Evolutionary conservation across 139 green algal species (phyloP).

Genomic region (Picochlorum sp.): DNA sequence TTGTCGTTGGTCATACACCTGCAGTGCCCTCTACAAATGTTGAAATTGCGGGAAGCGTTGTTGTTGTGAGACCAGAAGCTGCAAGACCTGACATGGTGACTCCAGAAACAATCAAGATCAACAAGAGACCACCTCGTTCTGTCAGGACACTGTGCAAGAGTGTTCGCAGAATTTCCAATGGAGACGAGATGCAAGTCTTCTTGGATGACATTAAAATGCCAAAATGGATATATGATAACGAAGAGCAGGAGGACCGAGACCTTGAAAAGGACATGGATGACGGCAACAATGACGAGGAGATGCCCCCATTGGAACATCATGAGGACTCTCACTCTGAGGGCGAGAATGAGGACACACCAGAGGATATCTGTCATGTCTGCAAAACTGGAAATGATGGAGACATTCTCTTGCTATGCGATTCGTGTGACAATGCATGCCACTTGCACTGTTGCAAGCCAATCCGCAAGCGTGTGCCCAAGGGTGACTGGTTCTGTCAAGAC

Average conservation of each 20-base stretch:
- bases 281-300: constrained; percentile 1
- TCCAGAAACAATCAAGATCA: not conserved
- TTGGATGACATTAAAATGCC: constrained; percentile 27
- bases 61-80: constrained; percentile 22
- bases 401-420: constrained; percentile 34
- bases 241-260: constrained; percentile 2
- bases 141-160: not conserved
- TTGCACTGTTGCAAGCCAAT: constrained; percentile 29
- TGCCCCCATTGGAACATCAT: not conserved
- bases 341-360: constrained; percentile 16
- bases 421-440: constrained; percentile 34
- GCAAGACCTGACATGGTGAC: not conserved
- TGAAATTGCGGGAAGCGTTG: constrained; percentile 20
- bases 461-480: constrained; percentile 25
- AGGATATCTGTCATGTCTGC: constrained; percentile 33
- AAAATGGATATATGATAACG: constrained; percentile 21
- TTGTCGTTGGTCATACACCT: constrained; percentile 15
- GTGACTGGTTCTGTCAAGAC: constrained; percentile 32
- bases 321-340: not conserved
- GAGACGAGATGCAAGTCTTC: not conserved
- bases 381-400: constrained; percentile 28
- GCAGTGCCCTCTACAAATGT: not conserved
- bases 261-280: constrained; percentile 1
- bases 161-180: not conserved
- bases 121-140: not conserved